Base-by-base conservation (phyloP, 2,329 filamentous ascomycete genomes). In the Scleromitrula shiraiana region DNA sequence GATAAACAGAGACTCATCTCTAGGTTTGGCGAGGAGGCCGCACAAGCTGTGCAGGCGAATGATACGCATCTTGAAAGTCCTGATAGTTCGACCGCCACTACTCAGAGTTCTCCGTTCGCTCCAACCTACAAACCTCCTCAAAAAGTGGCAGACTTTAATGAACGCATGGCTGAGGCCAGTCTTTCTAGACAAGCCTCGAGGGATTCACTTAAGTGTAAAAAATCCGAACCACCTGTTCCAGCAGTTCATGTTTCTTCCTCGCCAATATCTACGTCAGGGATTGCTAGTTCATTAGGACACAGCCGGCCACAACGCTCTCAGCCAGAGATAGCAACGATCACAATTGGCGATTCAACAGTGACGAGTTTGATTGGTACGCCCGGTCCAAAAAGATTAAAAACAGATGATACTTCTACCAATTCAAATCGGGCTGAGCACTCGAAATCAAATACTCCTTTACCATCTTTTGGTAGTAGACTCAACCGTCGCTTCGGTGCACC, bases 251-350 rank as follows among this genome's bases (percentile, higher is more conserved):
- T 53, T n/a, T 56, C 59, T 20, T 55, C 59, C n/a, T 45, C 56
- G 20, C 36, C 53, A 15, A 60, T 58, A 43, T 40, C 54, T 12
- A 41, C 55, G 4, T 41, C 57, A 20, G 55, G 55, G 4, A 46
- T 60, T 20, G 50, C 57, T 5, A 57, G 56, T 58, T 48, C 52
- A 44, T 52, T 61, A 44, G 52, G 55, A 26, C 52, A 39, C 27
- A 20, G 58, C 20, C 55, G 52, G 48, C 35, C 49, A 27, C 48
- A 55, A 37, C 49, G 56, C 44, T 40, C 47, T n/a, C 50, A 51
- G 44, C 30, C 53, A 32, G 57, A 62, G 45, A 56, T 56, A n/a
- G 62, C 63, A 14, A 65, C 61, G 12, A 64, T 65, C 32, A 64
- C 58, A 3, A 65, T 64, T 44, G 63, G 61, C 15, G 55, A 63